These are phyloP conservation scores for Phytophthora kernoviae DNA, from an alignment of 352 stramenopile species.

Conservation along the genomic window DNA sequence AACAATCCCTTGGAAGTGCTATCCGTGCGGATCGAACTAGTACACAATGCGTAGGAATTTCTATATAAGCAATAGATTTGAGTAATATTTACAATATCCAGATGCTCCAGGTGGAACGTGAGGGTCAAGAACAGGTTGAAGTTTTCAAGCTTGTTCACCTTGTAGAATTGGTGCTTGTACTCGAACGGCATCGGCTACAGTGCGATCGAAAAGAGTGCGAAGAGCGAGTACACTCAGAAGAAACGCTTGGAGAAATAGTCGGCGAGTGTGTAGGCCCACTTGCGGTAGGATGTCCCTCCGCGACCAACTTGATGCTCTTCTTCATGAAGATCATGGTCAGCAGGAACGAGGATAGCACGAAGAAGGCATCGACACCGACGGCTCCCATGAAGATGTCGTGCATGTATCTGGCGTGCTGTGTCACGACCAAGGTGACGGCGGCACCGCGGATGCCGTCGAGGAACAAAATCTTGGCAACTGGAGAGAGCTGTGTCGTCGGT, in stretches of 20 bases:
- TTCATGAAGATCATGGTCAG: constrained; percentile 3
- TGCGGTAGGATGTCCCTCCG: no score
- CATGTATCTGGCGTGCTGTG: neutral
- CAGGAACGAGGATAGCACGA: neutral
- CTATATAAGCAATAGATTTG: no score
- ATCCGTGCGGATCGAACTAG: no score
- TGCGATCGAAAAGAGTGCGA: neutral
- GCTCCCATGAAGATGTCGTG: constrained; percentile 2
- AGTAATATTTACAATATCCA: neutral
- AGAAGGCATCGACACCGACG: no score
- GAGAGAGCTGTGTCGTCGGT: no score
- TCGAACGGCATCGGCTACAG: neutral
- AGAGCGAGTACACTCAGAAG: neutral
- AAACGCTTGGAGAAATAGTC: no score
- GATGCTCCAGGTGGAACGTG: neutral
- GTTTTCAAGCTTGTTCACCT: no score
- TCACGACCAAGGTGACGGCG: constrained; percentile 2
- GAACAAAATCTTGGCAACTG: no score
- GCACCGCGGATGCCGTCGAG: constrained; percentile 18
- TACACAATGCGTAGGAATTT: no score
- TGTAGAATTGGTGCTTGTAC: neutral
- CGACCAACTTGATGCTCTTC: neutral
- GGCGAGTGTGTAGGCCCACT: no score
- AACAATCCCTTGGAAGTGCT: no score
- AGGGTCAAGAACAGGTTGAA: no score